Evolutionary conservation across 177 flowering plant species (phyloP).

Genomic region (Tripterygium wilfordii): DNA sequence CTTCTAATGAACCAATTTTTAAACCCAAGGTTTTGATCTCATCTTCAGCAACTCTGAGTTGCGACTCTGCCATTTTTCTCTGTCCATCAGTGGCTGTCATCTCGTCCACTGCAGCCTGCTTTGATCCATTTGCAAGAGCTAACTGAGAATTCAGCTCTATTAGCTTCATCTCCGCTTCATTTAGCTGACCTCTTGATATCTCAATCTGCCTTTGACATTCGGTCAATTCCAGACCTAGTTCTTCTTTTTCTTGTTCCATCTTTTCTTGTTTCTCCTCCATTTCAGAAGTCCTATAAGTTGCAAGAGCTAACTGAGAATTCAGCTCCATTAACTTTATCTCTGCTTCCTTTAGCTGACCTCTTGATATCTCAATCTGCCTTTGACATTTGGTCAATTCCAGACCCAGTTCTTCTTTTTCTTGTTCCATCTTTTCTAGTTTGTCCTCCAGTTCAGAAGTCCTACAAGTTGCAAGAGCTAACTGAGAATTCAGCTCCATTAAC

Average conservation of each 20-base stretch:
- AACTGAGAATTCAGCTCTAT: constrained; percentile 22
- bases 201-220: constrained; percentile 27
- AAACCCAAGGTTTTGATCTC: constrained; percentile 21
- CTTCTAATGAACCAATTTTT: constrained; percentile 25
- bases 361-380: constrained; percentile 17
- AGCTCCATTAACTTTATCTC: constrained; percentile 19
- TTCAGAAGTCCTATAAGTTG: no score
- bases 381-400: constrained; percentile 32
- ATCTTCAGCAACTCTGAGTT: constrained; percentile 16
- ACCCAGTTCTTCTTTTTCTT: constrained; percentile 45
- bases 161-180: constrained; percentile 13
- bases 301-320: constrained; percentile 14
- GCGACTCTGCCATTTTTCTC: constrained; percentile 25
- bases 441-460: no score
- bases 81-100: constrained; percentile 5
- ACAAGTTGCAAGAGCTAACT: constrained; percentile 16
- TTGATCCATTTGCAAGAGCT: constrained; percentile 13
- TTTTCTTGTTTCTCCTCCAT: constrained; percentile 42
- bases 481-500: constrained; percentile 21
- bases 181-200: constrained; percentile 11
- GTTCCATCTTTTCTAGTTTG: constrained; percentile 32
- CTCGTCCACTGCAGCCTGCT: constrained; percentile 15
- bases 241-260: constrained; percentile 40
- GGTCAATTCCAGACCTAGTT: constrained; percentile 32
- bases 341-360: constrained; percentile 13